Conservation (phyloP, 345 rosid genomes). For the Sisymbrium altissimum region DNA sequence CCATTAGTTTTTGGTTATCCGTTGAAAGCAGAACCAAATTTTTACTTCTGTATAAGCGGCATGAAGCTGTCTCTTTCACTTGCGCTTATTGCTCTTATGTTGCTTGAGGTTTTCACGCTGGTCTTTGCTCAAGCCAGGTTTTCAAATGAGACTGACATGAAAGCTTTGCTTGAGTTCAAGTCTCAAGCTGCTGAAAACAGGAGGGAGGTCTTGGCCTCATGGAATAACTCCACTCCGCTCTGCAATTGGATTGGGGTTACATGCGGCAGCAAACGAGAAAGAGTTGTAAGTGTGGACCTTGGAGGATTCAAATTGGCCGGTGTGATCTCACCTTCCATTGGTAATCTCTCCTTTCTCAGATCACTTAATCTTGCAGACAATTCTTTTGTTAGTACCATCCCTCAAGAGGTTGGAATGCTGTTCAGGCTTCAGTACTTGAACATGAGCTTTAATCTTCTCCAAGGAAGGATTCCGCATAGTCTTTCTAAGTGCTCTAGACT, state of each 20-base stretch:
- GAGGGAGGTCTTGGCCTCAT: conserved; percentile 14
- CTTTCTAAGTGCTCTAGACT: conserved; percentile 25
- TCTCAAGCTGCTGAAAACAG: conserved; percentile 19
- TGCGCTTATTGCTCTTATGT: neutral
- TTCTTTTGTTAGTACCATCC: conserved; percentile 15
- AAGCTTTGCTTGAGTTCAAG: conserved; percentile 32
- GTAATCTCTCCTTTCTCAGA: conserved; percentile 39
- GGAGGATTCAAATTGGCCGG: conserved; percentile 17
- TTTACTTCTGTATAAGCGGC: neutral
- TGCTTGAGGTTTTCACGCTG: neutral
- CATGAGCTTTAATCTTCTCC: conserved; percentile 24
- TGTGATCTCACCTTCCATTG: conserved; percentile 29
- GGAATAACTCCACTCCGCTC: conserved; percentile 20
- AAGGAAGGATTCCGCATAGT: conserved; percentile 16
- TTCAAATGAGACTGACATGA: conserved; percentile 27
- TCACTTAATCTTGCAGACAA: conserved; percentile 24
- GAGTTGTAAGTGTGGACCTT: conserved; percentile 33
- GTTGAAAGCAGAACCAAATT: neutral
- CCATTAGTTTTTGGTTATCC: neutral
- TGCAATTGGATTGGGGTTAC: conserved; percentile 33
- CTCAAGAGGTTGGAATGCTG: conserved; percentile 23
- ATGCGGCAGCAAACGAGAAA: conserved; percentile 13
- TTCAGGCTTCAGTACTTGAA: conserved; percentile 25
- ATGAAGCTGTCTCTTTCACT: conserved; percentile 25
- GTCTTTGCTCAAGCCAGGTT: neutral